Evolutionary conservation across 768 basidiomycete species (phyloP), one percentile per base, ranked within the genome.

Genomic region (Piloderma croceum): DNA sequence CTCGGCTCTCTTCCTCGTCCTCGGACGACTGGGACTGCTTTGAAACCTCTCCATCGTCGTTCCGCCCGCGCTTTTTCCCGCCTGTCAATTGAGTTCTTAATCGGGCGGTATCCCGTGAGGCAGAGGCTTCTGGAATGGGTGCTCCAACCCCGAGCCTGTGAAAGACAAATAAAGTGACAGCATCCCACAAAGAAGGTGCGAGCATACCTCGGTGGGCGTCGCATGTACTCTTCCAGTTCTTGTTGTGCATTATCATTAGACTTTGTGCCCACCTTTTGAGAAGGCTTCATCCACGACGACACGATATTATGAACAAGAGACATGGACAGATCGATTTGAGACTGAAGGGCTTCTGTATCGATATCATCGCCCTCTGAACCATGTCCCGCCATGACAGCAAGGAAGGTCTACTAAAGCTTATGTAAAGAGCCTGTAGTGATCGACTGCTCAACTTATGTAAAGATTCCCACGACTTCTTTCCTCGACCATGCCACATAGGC

Each of bases 321-420:
- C 77, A 89, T 77, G 17, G 86, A 79, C 52, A 85, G 64, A 59
- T 90, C 83, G 38, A 89, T 79, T 62, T 83, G 83, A n/a, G 86
- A 85, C 58, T 89, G 87, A 29, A 90, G 66, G 24, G 74, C 65
- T 52, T 85, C 82, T 36, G 68, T 49, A 54, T 87, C 81, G 33
- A 86, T 68, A 29, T 73, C 71, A 42, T 81, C 76, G 48, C 79
- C 73, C n/a, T 47, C 55, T 62, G 62, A 61, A 22, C 22, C 33
- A 24, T 24, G 9, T 31, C 25, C 33, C 10, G 24, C n/a, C 41
- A 37, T 29, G 24, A n/a, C n/a, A n/a, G n/a, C n/a, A n/a, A n/a
- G n/a, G n/a, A n/a, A n/a, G n/a, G n/a, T n/a, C n/a, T n/a, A n/a
- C n/a, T n/a, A n/a, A n/a, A n/a, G n/a, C n/a, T n/a, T n/a, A n/a